Evolutionary conservation across 73 alveolate genomes (phyloP).

Genomic region (Breviolum minutum): DNA sequence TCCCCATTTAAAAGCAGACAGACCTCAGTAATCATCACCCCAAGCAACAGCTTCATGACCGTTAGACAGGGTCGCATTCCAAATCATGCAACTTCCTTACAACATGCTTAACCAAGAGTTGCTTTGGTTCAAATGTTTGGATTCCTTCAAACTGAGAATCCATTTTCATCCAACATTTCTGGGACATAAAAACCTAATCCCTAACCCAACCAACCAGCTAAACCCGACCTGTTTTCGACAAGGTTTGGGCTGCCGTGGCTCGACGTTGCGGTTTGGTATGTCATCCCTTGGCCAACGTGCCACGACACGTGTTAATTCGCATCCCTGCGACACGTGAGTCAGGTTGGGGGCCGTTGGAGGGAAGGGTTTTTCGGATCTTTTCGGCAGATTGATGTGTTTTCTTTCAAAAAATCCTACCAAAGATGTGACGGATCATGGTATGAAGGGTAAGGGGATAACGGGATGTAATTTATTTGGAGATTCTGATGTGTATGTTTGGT

Average conservation of each 20-base stretch:
- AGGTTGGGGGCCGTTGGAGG: not conserved
- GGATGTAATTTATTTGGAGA: not conserved
- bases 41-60: too few relatives aligned
- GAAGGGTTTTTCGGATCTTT: too few relatives aligned
- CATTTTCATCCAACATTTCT: not conserved
- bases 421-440: not conserved
- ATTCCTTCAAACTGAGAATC: not conserved
- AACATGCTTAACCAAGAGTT: too few relatives aligned
- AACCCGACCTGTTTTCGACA: not conserved
- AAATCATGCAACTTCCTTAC: too few relatives aligned
- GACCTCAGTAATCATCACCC: too few relatives aligned
- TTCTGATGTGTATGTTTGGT: not conserved
- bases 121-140: too few relatives aligned
- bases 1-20: too few relatives aligned
- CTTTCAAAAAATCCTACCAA: too few relatives aligned
- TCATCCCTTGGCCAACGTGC: constrained; percentile 82
- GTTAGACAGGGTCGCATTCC: too few relatives aligned
- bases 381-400: too few relatives aligned
- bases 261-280: constrained; percentile 74
- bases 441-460: not conserved
- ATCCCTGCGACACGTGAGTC: constrained; percentile 40
- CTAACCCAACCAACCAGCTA: not conserved
- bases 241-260: constrained; percentile 95
- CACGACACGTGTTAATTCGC: constrained; percentile 87
- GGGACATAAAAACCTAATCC: too few relatives aligned